phyloP scores from a whole-genome alignment of 108 stramenopile genomes.

The Skeletonema costatum region DNA sequence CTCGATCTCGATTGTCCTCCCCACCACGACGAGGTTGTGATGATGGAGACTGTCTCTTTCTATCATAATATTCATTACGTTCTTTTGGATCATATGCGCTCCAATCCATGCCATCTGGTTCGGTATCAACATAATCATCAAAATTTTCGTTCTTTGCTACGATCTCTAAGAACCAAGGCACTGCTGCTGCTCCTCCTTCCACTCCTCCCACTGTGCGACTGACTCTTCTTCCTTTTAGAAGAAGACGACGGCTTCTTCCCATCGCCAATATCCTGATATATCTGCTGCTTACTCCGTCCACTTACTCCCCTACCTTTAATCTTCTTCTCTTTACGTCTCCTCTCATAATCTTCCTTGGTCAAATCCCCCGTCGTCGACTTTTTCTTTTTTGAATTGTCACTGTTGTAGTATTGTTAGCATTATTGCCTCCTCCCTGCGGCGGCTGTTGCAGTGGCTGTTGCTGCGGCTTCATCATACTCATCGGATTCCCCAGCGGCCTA shows the following conservation, averaged over 20 bases:
- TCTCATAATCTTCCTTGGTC: conserved; percentile 41
- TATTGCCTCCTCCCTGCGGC: not conserved
- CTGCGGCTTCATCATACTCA: not conserved
- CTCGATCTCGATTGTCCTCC: conserved; percentile 5
- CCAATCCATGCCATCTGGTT: conserved; percentile 55
- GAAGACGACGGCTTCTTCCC: not conserved
- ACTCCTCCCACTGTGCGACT: not conserved
- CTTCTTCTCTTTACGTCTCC: conserved; percentile 44
- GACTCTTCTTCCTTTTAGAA: not conserved
- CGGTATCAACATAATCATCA: conserved; percentile 49
- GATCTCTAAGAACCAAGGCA: too few relatives aligned
- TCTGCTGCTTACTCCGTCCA: conserved; percentile 43
- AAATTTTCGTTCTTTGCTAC: not conserved
- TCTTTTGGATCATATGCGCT: conserved; percentile 35
- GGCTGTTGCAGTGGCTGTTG: not conserved
- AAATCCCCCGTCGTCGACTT: conserved; percentile 27
- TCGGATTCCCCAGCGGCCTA: conserved; percentile 7
- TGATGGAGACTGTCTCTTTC: conserved; percentile 3
- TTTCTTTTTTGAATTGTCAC: conserved; percentile 13
- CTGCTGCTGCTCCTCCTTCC: too few relatives aligned
- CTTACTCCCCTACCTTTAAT: conserved; percentile 39
- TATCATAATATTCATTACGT: conserved; percentile 35
- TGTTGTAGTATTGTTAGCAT: too few relatives aligned
- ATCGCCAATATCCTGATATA: conserved; percentile 26
- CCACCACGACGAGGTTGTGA: conserved; percentile 1